Base-by-base conservation (phyloP, 2,329 filamentous ascomycete genomes). In the Talaromyces sp. region DNA sequence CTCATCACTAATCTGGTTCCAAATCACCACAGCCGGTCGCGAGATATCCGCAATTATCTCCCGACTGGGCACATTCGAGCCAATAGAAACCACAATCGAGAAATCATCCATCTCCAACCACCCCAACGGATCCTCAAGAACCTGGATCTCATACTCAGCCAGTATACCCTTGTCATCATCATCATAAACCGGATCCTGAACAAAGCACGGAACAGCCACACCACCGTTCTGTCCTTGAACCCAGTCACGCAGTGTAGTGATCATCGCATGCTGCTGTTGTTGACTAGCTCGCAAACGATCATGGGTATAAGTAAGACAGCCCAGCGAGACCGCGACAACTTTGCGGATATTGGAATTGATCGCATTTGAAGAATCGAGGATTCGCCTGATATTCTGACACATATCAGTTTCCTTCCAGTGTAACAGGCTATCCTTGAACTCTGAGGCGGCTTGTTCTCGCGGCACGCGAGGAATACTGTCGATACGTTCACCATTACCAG, bases 21-120 rank as follows among this genome's bases (percentile, higher is more conserved):
- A 65, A 30, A 67, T 67, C 8, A 68, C 41, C 4, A 63, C 46
- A 1, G 52, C 62, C 5, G 71, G 71, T 14, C 67, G 64, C 42
- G 70, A 65, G 51, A 73, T 55, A 52, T 75, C 72, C 11, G 70
- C 63, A 30, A 76, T 61, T 22, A 74, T 71, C 53, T 75, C 69
- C 44, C 68, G 70, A 10, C 71, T 60, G 3, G 72, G 67, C 2
- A 70, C 63, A 43, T 65, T 58, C 5, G 67, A 45, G n/a, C 57
- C 65, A 40, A 65, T 52, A 1, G 69, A 69, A 51, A 75, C 56
- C 9, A 75, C 65, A 5, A 74, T 42, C 2, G 70, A 67, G 14
- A 65, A 49, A 29, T 70, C 62, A 44, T 74, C 66, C 8, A 75
- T 49, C 52, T 72, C 66, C 3, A 73, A 61, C 55, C 74, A 73